These are phyloP conservation scores for Aspergillaceae sp. DNA, from an alignment of 2,329 filamentous ascomycete species.

Conservation along the genomic window DNA sequence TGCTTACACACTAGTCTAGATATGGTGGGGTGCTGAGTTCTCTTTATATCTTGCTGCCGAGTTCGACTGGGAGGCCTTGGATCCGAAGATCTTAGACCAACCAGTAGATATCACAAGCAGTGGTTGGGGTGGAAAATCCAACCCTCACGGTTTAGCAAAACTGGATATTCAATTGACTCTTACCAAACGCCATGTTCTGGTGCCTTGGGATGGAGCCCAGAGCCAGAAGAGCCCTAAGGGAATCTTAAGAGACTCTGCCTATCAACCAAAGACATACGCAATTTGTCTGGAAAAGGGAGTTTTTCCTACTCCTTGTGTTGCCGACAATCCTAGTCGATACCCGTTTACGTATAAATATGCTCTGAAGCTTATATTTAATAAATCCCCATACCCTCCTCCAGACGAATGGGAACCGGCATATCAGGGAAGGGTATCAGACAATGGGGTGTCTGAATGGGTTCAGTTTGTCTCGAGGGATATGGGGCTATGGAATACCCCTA, in stretches of 20 bases:
- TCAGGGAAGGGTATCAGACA: background rate
- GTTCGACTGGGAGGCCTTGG: background rate
- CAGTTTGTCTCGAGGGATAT: background rate
- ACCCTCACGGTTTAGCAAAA: background rate
- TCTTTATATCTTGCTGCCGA: background rate
- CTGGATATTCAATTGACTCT: background rate
- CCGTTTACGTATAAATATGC: background rate
- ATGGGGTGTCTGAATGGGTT: background rate
- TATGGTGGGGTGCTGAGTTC: background rate
- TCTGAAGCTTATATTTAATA: background rate
- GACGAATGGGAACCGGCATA: background rate
- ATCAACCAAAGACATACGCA: background rate
- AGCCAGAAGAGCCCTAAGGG: background rate
- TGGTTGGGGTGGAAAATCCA: background rate
- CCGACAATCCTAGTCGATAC: background rate
- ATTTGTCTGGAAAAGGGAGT: background rate
- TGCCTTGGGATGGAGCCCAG: background rate
- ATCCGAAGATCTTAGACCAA: background rate
- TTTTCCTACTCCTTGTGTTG: background rate
- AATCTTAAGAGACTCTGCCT: background rate
- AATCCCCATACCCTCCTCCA: background rate
- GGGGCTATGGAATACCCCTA: background rate
- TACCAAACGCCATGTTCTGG: conserved; percentile 1
- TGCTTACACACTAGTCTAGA: background rate
- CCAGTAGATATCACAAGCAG: background rate